Evolutionary conservation across 1,139 yeast species (phyloP), one percentile per base, ranked within the genome.

Genomic region (Hyphopichia fennica): DNA sequence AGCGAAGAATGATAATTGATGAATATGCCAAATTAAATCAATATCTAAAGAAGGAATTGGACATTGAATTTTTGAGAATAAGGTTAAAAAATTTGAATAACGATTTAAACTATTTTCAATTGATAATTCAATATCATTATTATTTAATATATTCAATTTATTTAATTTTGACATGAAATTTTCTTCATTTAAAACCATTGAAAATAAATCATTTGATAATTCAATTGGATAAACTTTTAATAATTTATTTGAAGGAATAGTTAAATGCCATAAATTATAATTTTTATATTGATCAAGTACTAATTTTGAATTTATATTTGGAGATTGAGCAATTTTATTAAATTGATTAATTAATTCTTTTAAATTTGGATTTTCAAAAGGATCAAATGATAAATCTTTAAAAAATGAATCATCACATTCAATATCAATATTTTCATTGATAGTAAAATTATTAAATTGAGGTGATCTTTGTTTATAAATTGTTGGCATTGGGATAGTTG

Each of bases 21-120:
- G 73, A 8, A 75, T 68, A 42, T 66, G 73, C 75, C 75, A 69
- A 1, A 64, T 53, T 34, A 70, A 52, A 44, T 70, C 75, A 27
- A 70, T 61, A 41, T 70, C 75, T 41, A 69, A 51, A 1, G 75
- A 66, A 0, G 76, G 75, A 1, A 69, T 66, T 17, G 13, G 10
- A 11, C 5, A 28, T 28, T 14, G 9, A 28, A 14, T 28, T n/a
- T 28, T 28, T 28, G 15, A 15, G 9, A 31, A 31, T 10, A 33
- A 7, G 6, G 3, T n/a, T 9, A n/a, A 3, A 13, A 19, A 33
- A 4, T 33, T 18, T 33, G 4, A 7, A 20, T 70, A 67, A 35
- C 70, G 52, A 13, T 45, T 41, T 23, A 65, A 36, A 5, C 31
- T 28, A n/a, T 28, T 8, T 4, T 11, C 4, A 25, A 9, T 9